A percentile compares a stretch with the other conserved stretches of the same genome.
phyloP scores from a whole-genome alignment of 768 basidiomycete species.

The Infundibulicybe gibba region DNA sequence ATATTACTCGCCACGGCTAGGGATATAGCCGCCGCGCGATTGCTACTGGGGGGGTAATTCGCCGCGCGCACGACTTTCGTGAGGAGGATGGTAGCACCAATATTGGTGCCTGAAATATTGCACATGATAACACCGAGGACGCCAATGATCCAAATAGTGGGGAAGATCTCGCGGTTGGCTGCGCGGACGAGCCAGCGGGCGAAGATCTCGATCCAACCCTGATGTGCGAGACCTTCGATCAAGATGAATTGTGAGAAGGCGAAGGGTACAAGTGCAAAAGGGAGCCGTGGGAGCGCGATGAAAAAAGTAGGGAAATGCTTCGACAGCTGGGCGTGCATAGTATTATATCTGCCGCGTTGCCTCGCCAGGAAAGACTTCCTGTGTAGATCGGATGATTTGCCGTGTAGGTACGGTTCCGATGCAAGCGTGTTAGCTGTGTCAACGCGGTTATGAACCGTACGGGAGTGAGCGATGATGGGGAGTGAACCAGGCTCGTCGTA shows the following conservation, averaged over 20 bases:
- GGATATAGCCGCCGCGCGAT: slow-evolving; percentile 62
- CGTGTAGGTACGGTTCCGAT: neutral
- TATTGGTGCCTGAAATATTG: slow-evolving; percentile 86
- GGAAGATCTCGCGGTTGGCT: slow-evolving; percentile 35
- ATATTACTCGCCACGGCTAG: slow-evolving; percentile 87
- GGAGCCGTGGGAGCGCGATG: slow-evolving; percentile 64
- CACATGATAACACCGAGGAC: slow-evolving; percentile 71
- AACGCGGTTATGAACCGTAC: neutral
- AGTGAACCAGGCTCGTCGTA: slow-evolving; percentile 2
- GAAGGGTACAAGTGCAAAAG: slow-evolving; percentile 83
- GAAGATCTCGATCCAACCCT: slow-evolving; percentile 89
- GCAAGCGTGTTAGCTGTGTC: slow-evolving; percentile 5
- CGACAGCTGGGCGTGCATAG: slow-evolving; percentile 13
- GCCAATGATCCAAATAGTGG: slow-evolving; percentile 65
- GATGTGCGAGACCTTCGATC: slow-evolving; percentile 75
- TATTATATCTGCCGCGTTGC: slow-evolving; percentile 2
- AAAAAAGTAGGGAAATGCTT: slow-evolving; percentile 68
- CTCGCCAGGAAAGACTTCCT: slow-evolving; percentile 4
- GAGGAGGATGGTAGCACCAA: slow-evolving; percentile 86
- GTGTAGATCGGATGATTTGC: slow-evolving; percentile 1
- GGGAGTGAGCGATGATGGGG: neutral
- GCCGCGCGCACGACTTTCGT: slow-evolving; percentile 70
- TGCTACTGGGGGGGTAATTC: slow-evolving; percentile 25
- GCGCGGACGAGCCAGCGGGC: slow-evolving; percentile 59
- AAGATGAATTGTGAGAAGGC: slow-evolving; percentile 95